Conservation (phyloP, 2,329 filamentous ascomycete species). For the Aspergillus sp. region DNA sequence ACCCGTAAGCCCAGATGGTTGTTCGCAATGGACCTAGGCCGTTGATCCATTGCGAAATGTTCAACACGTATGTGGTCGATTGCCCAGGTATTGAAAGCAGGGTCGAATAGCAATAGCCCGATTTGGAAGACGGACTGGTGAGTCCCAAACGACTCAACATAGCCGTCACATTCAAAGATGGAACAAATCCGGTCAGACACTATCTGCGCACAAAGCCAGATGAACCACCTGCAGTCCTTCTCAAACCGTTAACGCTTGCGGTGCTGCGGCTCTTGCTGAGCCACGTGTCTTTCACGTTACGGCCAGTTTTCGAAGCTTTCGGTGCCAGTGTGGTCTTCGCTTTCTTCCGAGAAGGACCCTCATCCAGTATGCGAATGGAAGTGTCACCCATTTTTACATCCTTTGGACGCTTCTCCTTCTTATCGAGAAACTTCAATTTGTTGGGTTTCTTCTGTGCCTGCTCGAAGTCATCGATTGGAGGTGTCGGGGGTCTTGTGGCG, state of each 20-base stretch:
- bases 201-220: constrained; percentile 33
- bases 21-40: no score
- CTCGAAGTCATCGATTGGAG: constrained; percentile 30
- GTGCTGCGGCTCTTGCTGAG: constrained; percentile 29
- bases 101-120: neutral
- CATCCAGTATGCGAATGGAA: constrained; percentile 44
- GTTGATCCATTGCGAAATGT: no score
- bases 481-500: constrained; percentile 38
- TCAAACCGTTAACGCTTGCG: constrained; percentile 27
- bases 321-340: constrained; percentile 38
- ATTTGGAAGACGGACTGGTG: neutral
- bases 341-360: constrained; percentile 27
- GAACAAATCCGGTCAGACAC: neutral
- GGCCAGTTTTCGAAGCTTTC: constrained; percentile 37
- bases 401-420: constrained; percentile 42
- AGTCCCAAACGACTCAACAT: neutral
- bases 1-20: no score
- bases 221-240: constrained; percentile 29
- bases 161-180: neutral
- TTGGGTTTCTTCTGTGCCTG: constrained; percentile 27
- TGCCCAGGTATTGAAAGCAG: neutral
- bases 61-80: neutral
- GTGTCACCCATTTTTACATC: constrained; percentile 45
- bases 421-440: constrained; percentile 45
- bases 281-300: constrained; percentile 34